A percentile compares a stretch with the other conserved stretches of the same genome.
Evolutionary conservation across 1,139 yeast genomes (phyloP).

Genomic region (Magnusiomyces sp.): DNA sequence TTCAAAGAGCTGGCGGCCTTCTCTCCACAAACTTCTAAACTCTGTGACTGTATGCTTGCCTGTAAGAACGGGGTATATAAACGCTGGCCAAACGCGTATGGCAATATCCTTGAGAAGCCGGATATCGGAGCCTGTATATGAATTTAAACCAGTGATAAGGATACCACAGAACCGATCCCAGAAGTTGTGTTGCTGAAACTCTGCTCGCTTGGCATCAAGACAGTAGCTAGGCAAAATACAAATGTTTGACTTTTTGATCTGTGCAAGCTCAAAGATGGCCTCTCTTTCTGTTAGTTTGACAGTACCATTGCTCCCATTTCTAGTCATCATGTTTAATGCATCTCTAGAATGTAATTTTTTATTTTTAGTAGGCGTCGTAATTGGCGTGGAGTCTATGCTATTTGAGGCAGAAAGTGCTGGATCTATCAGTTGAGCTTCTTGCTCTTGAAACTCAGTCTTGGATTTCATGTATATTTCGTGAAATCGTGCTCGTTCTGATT

Average conservation of each 20-base stretch:
- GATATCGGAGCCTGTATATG: constrained; percentile 49
- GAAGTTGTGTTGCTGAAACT: constrained; percentile 13
- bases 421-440: no score
- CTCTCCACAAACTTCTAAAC: constrained; percentile 42
- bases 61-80: constrained; percentile 36
- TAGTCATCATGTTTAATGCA: no score
- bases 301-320: no score
- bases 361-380: no score
- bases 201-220: constrained; percentile 4
- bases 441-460: no score
- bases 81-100: constrained; percentile 43
- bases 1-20: constrained; percentile 36
- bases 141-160: constrained; percentile 44
- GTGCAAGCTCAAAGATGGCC: no score
- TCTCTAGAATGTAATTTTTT: no score
- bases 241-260: constrained; percentile 1
- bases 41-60: constrained; percentile 35
- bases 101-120: constrained; percentile 38
- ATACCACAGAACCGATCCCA: constrained; percentile 23
- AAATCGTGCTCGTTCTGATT: not conserved
- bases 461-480: no score
- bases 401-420: no score
- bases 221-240: constrained; percentile 10
- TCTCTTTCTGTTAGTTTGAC: no score
- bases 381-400: no score